A percentile compares a stretch with the other conserved stretches of the same genome.
phyloP scores from a whole-genome alignment of 2,329 filamentous ascomycete species.

The Xylaria polymorpha region DNA sequence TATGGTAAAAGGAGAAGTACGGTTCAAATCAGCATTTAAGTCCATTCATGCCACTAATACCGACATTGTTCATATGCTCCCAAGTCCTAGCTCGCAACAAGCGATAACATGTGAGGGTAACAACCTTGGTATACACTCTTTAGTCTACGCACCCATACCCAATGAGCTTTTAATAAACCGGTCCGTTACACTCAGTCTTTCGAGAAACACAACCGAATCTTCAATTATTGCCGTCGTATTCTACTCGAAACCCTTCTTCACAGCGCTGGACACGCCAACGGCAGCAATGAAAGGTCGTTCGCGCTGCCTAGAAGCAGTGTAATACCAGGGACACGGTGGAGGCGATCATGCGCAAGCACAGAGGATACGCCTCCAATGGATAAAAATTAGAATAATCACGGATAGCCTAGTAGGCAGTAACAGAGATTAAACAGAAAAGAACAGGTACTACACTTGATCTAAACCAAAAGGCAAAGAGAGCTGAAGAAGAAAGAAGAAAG shows the following conservation, averaged over 20 bases:
- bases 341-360: slow-evolving; percentile 75
- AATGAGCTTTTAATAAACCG: too few species aligned
- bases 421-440: slow-evolving; percentile 97
- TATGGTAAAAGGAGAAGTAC: background rate
- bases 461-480: slow-evolving; percentile 66
- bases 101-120: background rate
- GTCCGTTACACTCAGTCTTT: too few species aligned
- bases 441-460: slow-evolving; percentile 96
- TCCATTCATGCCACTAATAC: too few species aligned
- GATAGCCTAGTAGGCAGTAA: slow-evolving; percentile 75
- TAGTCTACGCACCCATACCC: background rate
- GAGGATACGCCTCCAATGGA: slow-evolving; percentile 61
- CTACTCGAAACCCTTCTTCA: slow-evolving; percentile 61
- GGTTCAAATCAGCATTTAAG: too few species aligned
- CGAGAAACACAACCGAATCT: too few species aligned
- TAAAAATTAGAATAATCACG: slow-evolving; percentile 87
- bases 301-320: slow-evolving; percentile 79
- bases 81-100: background rate
- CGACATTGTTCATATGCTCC: background rate
- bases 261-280: slow-evolving; percentile 61
- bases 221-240: too few species aligned
- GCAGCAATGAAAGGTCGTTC: slow-evolving; percentile 65
- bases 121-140: background rate
- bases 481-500: slow-evolving; percentile 64
- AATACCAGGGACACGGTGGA: slow-evolving; percentile 78